Evolutionary conservation across 148 eudicot species (phyloP).

Genomic region (Nepenthes gracilis): DNA sequence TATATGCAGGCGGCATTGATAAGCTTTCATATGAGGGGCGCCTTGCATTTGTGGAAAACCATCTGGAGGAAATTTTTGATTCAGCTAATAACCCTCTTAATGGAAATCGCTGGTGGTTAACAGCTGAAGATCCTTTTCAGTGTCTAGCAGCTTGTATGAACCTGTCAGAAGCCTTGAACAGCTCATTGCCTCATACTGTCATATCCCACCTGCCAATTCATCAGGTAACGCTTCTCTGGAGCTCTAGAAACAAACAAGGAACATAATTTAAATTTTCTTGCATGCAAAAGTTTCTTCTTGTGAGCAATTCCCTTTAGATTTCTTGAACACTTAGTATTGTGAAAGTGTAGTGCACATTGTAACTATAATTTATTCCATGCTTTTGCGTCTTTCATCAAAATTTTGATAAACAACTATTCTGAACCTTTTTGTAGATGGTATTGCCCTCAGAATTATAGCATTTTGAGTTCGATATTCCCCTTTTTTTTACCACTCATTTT

Average conservation of each 20-base stretch:
- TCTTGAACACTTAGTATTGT: no score
- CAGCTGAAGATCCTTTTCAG: slow-evolving; percentile 92
- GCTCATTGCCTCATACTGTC: slow-evolving; percentile 53
- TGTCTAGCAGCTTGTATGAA: slow-evolving; percentile 84
- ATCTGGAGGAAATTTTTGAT: slow-evolving; percentile 52
- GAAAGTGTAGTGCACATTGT: no score
- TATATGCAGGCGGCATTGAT: slow-evolving; percentile 72
- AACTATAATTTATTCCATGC: no score
- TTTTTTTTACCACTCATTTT: no score
- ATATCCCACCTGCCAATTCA: slow-evolving; percentile 85
- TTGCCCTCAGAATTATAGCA: no score
- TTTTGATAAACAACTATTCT: no score
- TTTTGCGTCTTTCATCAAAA: no score
- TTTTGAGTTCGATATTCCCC: no score
- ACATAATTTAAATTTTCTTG: not conserved
- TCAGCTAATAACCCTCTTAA: slow-evolving; percentile 65
- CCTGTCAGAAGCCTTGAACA: slow-evolving; percentile 63
- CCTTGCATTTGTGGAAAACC: slow-evolving; percentile 57
- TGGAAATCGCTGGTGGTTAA: slow-evolving; percentile 82
- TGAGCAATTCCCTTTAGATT: no score
- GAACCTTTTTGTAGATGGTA: no score
- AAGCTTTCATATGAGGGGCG: slow-evolving; percentile 79
- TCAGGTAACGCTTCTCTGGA: slow-evolving; percentile 33
- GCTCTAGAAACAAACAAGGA: slow-evolving; percentile 1
- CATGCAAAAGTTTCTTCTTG: no score